Percentiles rank a stretch among this genome's conserved stretches.
phyloP scores from a whole-genome alignment of 495 filamentous ascomycete genomes.

The Friedmanniomyces simplex region DNA sequence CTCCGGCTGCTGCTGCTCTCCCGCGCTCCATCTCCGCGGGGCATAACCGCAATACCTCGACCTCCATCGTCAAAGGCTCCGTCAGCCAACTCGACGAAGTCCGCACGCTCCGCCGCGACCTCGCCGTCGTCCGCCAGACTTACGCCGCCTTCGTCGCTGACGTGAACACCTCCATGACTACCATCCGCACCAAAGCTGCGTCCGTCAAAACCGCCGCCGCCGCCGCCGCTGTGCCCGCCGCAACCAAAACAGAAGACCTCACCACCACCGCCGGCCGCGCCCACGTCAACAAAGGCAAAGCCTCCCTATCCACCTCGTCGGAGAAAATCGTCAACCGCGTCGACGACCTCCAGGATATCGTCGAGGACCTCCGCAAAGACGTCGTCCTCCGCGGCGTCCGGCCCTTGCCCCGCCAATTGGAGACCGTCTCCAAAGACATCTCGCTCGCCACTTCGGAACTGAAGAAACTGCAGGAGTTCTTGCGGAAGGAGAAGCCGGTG shows the following conservation, averaged over 20 bases:
- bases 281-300: conserved; percentile 79
- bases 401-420: conserved; percentile 82
- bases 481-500: conserved; percentile 81
- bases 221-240: conserved; percentile 58
- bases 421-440: conserved; percentile 78
- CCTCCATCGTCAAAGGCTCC: conserved; percentile 25
- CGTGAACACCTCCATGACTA: conserved; percentile 74
- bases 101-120: conserved; percentile 73
- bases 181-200: conserved; percentile 66
- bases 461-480: conserved; percentile 88
- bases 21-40: not conserved
- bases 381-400: conserved; percentile 89
- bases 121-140: conserved; percentile 86
- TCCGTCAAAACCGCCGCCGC: conserved; percentile 66
- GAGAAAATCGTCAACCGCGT: conserved; percentile 82
- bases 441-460: conserved; percentile 70
- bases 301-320: conserved; percentile 68
- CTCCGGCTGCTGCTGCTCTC: conserved; percentile 27
- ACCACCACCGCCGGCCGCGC: conserved; percentile 64
- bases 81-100: conserved; percentile 59
- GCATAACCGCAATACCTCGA: conserved; percentile 3
- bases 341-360: conserved; percentile 88
- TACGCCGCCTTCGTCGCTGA: conserved; percentile 84
- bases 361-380: conserved; percentile 96
- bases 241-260: conserved; percentile 51